Evolutionary conservation across 148 eudicot genomes (phyloP).

Genomic region (Amaranthus hypochondriacus): DNA sequence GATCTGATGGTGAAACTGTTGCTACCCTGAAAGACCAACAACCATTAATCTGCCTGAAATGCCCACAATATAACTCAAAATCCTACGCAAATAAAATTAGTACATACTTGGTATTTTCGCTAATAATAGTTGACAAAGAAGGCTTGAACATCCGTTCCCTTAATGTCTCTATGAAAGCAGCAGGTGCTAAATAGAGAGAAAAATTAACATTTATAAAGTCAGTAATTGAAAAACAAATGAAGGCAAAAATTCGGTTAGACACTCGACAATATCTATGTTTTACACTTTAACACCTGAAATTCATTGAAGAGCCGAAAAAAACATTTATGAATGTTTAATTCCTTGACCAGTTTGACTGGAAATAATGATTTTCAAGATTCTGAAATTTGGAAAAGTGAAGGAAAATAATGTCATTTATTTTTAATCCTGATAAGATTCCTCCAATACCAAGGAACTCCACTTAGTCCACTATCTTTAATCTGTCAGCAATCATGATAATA

Average conservation of each 20-base stretch:
- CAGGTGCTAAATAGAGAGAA: slow-evolving; percentile 45
- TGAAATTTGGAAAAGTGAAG: no score
- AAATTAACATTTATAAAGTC: not conserved
- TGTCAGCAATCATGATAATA: no score
- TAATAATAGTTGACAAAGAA: slow-evolving; percentile 68
- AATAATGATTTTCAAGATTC: no score
- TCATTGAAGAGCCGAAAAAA: no score
- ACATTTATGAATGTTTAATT: no score
- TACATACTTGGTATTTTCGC: slow-evolving; percentile 68
- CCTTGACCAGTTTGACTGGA: no score
- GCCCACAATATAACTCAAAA: not conserved
- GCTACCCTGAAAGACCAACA: slow-evolving; percentile 50
- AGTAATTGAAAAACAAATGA: not conserved
- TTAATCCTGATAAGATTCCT: no score
- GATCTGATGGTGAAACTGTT: slow-evolving; percentile 70
- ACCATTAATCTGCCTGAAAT: not conserved
- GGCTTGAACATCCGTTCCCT: slow-evolving; percentile 98
- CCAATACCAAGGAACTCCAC: no score
- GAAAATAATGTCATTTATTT: no score
- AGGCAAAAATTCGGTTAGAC: not conserved
- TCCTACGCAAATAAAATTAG: slow-evolving; percentile 4
- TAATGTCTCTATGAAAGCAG: slow-evolving; percentile 81
- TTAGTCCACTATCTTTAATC: no score
- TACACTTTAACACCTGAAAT: no score
- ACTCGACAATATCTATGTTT: no score